Evolutionary conservation across 1,284 basidiomycete genomes (phyloP).

Genomic region (Thecaphora thlaspeos): DNA sequence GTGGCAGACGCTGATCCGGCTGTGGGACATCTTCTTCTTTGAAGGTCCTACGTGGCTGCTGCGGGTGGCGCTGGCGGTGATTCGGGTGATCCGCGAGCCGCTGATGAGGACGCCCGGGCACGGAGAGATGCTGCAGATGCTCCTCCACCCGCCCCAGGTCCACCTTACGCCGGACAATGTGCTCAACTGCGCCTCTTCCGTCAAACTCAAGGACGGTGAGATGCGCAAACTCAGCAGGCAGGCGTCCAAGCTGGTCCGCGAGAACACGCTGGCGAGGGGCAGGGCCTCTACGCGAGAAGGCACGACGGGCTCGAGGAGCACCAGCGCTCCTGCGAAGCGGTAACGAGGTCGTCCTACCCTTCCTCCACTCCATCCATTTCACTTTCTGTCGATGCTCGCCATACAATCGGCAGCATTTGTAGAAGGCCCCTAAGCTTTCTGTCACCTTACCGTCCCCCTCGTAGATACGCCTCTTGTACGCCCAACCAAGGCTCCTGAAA

Average conservation of each 20-base stretch:
- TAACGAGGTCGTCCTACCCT: not conserved
- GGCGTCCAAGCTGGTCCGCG: conserved; percentile 46
- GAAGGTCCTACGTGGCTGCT: conserved; percentile 76
- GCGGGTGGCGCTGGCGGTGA: conserved; percentile 73
- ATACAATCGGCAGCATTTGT: too few relatives aligned
- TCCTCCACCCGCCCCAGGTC: conserved; percentile 62
- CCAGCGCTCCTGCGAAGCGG: conserved; percentile 16
- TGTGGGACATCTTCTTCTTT: conserved; percentile 80
- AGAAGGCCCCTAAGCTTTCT: too few relatives aligned
- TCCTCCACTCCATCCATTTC: too few relatives aligned
- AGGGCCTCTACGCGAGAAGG: not conserved
- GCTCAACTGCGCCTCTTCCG: conserved; percentile 65
- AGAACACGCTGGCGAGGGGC: conserved; percentile 13
- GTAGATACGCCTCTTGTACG: too few relatives aligned
- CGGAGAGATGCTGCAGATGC: conserved; percentile 63
- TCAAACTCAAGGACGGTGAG: conserved; percentile 80
- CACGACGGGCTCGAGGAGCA: conserved; percentile 11
- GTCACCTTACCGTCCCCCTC: too few relatives aligned
- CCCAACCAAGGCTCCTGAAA: too few relatives aligned
- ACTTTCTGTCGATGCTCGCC: too few relatives aligned
- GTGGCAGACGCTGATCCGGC: conserved; percentile 70
- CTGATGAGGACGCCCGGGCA: conserved; percentile 64
- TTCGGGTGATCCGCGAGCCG: conserved; percentile 63
- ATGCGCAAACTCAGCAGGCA: conserved; percentile 66
- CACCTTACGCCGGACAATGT: conserved; percentile 61